Conservation (phyloP, 495 filamentous ascomycete genomes). For the Xylaria palmicola region DNA sequence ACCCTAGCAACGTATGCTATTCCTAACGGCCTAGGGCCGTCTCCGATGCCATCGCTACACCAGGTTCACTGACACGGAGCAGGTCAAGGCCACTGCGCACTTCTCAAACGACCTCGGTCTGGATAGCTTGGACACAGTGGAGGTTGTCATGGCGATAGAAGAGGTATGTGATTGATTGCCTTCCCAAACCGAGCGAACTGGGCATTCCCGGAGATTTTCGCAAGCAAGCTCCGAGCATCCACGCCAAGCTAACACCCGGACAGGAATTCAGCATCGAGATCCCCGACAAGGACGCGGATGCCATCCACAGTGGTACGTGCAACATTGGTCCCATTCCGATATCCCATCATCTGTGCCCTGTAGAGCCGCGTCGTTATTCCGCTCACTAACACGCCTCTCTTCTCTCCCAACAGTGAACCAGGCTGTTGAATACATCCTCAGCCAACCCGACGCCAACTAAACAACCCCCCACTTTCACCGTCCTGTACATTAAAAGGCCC, state of each 20-base stretch:
- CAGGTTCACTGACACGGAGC: slow-evolving; percentile 23
- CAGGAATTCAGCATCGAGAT: slow-evolving; percentile 99
- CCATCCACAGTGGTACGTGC: slow-evolving; percentile 91
- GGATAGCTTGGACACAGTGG: slow-evolving; percentile 96
- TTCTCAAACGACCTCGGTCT: slow-evolving; percentile 95
- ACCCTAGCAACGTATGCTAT: slow-evolving; percentile 67
- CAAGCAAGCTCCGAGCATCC: background rate
- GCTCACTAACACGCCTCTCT: slow-evolving; percentile 23
- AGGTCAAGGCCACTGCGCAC: slow-evolving; percentile 82
- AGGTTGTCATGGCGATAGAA: slow-evolving; percentile 99
- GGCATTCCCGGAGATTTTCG: background rate
- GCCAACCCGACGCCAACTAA: slow-evolving; percentile 79
- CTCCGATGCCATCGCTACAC: background rate
- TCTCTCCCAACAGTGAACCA: slow-evolving; percentile 69
- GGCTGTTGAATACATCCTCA: slow-evolving; percentile 92
- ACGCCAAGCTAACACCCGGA: slow-evolving; percentile 29
- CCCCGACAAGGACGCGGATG: slow-evolving; percentile 97
- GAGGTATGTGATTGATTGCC: slow-evolving; percentile 62
- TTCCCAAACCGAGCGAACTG: background rate
- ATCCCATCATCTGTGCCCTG: background rate
- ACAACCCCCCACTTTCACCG: slow-evolving; percentile 1
- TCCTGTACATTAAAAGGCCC: slow-evolving; percentile 31
- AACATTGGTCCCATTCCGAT: background rate
- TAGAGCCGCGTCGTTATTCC: background rate
- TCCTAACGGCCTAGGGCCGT: background rate